phyloP scores from a whole-genome alignment of 164 flowering plant species.

The Vitis labrusca region DNA sequence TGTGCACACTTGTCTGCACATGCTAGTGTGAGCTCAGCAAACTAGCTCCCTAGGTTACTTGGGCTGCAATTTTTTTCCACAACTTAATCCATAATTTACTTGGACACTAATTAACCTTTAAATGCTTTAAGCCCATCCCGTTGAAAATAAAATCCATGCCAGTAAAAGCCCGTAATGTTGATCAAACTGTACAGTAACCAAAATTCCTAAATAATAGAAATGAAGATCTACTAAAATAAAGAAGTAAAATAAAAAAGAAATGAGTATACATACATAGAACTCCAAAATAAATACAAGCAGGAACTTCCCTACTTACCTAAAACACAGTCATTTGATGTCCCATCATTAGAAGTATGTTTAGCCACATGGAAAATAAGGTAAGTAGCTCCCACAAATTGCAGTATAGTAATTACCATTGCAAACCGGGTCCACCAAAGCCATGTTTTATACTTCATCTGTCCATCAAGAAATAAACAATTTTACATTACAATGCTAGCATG shows the following conservation, averaged over 20 bases:
- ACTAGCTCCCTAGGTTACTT: no score
- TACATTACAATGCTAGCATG: no score
- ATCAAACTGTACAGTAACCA: no score
- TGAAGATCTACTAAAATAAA: background rate
- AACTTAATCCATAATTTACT: no score
- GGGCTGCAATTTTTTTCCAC: no score
- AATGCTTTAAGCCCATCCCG: no score
- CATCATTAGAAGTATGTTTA: slow-evolving; percentile 21
- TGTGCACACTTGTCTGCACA: no score
- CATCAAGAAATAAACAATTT: slow-evolving; percentile 14
- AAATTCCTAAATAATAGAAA: background rate
- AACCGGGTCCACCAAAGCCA: slow-evolving; percentile 86
- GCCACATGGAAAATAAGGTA: slow-evolving; percentile 42
- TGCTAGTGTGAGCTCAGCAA: no score
- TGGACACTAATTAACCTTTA: no score
- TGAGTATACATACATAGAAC: background rate
- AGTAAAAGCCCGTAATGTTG: no score
- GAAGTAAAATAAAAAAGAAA: background rate
- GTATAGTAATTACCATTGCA: slow-evolving; percentile 44
- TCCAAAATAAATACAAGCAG: background rate
- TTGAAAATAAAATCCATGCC: no score
- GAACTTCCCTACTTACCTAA: slow-evolving; percentile 33
- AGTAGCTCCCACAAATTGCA: slow-evolving; percentile 60
- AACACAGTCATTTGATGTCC: slow-evolving; percentile 37
- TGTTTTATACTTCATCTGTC: slow-evolving; percentile 61